phyloP scores from a whole-genome alignment of 352 stramenopile species.

The Phytophthora crassamura region DNA sequence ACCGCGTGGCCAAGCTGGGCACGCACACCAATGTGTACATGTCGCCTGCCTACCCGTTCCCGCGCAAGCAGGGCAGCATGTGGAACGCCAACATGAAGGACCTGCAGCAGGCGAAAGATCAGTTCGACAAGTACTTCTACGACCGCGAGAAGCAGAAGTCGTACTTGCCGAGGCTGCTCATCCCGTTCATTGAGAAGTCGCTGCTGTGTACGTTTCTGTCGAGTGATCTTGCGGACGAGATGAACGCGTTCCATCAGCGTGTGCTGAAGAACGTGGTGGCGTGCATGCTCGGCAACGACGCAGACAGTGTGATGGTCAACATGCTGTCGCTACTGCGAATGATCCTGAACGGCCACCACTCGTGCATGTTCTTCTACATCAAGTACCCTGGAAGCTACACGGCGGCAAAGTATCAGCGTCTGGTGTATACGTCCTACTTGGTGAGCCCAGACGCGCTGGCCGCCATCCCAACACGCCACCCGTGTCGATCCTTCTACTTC shows the following conservation, averaged over 20 bases:
- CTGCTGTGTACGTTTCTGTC: conserved; percentile 72
- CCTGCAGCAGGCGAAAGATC: conserved; percentile 61
- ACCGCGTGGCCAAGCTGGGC: conserved; percentile 71
- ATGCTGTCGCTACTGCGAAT: conserved; percentile 78
- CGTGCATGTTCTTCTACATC: conserved; percentile 86
- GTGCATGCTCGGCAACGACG: conserved; percentile 64
- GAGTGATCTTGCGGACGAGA: conserved; percentile 76
- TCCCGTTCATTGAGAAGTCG: conserved; percentile 80
- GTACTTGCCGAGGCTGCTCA: conserved; percentile 62
- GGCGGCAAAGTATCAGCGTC: conserved; percentile 61
- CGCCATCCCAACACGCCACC: conserved; percentile 66
- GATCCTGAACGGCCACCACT: conserved; percentile 79
- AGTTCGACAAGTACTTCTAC: conserved; percentile 83
- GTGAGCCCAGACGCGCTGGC: conserved; percentile 62
- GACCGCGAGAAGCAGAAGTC: conserved; percentile 49
- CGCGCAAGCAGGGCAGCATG: conserved; percentile 71
- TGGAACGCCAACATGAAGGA: conserved; percentile 76
- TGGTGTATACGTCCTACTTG: conserved; percentile 82
- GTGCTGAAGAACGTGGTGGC: conserved; percentile 79
- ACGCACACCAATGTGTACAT: conserved; percentile 81
- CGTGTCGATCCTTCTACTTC: conserved; percentile 82
- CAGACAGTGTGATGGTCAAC: conserved; percentile 39
- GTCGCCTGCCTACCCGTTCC: conserved; percentile 82
- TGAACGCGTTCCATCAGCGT: conserved; percentile 83
- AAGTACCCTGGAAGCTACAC: conserved; percentile 78